Evolutionary conservation across 1,284 basidiomycete genomes (phyloP).

Genomic region (Mrakiaceae sp.): DNA sequence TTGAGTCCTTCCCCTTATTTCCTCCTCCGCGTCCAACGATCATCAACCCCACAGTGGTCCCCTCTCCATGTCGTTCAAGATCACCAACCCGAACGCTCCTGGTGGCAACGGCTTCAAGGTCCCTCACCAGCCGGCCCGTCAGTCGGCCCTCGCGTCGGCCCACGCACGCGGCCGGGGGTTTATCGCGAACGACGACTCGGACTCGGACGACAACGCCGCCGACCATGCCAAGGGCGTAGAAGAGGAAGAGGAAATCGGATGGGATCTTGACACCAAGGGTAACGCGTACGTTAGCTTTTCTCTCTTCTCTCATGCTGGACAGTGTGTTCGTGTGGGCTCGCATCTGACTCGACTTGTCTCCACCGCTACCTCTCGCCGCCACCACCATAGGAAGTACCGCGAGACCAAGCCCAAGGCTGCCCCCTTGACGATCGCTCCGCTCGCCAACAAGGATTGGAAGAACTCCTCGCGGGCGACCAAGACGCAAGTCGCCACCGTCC

Average conservation of each 20-base stretch:
- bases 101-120: not conserved
- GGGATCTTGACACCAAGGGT: constrained; percentile 11
- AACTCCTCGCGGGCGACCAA: constrained; percentile 49
- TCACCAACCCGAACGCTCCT: not conserved
- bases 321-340: not conserved
- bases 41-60: not conserved
- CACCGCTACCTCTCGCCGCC: not conserved
- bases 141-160: constrained; percentile 2
- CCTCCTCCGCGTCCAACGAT: not conserved
- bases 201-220: not conserved
- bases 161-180: constrained; percentile 16
- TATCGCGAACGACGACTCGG: not conserved
- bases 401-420: constrained; percentile 30
- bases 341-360: not conserved
- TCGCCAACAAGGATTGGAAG: constrained; percentile 80
- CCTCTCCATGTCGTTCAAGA: not conserved
- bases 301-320: not conserved
- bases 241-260: constrained; percentile 13
- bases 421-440: constrained; percentile 69
- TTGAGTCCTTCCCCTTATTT: not conserved
- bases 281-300: not conserved
- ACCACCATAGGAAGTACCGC: not conserved
- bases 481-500: constrained; percentile 41
- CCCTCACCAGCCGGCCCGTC: not conserved
- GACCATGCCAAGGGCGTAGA: not conserved